Conservation (phyloP, 441 rosid species). For the Arabidopsis hybrid region DNA sequence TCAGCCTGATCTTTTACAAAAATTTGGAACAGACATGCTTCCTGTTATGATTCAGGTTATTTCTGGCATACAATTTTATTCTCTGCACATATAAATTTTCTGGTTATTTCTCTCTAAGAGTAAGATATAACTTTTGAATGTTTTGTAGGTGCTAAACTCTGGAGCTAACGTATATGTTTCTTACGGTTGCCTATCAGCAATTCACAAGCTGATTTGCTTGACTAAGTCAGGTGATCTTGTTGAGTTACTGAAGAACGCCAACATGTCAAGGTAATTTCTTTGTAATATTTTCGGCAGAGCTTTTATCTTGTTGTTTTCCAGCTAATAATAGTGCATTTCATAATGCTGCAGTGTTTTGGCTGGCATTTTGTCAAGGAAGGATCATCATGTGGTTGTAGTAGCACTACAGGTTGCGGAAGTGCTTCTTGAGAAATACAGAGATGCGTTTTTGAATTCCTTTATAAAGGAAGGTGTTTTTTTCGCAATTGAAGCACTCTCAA, state of each 20-base stretch:
- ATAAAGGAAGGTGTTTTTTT: conserved; percentile 91
- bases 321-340: conserved; percentile 30
- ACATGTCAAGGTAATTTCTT: conserved; percentile 77
- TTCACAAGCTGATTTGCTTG: conserved; percentile 71
- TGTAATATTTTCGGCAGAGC: conserved; percentile 22
- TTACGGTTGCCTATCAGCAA: conserved; percentile 82
- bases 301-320: conserved; percentile 21
- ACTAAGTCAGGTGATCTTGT: conserved; percentile 73
- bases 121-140: conserved; percentile 32
- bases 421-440: conserved; percentile 75
- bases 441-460: conserved; percentile 70
- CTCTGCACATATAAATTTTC: conserved; percentile 11
- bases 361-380: conserved; percentile 88
- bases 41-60: conserved; percentile 88
- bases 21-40: conserved; percentile 72
- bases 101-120: conserved; percentile 27
- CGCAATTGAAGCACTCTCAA: conserved; percentile 72
- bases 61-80: conserved; percentile 19
- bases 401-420: conserved; percentile 80
- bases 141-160: conserved; percentile 82
- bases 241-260: conserved; percentile 69
- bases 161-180: conserved; percentile 82
- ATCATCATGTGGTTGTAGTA: conserved; percentile 78
- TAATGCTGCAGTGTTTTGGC: conserved; percentile 81
- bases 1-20: conserved; percentile 70